Base-by-base conservation (phyloP, 208 protist genomes). In the Herpetomonas tarakana region DNA sequence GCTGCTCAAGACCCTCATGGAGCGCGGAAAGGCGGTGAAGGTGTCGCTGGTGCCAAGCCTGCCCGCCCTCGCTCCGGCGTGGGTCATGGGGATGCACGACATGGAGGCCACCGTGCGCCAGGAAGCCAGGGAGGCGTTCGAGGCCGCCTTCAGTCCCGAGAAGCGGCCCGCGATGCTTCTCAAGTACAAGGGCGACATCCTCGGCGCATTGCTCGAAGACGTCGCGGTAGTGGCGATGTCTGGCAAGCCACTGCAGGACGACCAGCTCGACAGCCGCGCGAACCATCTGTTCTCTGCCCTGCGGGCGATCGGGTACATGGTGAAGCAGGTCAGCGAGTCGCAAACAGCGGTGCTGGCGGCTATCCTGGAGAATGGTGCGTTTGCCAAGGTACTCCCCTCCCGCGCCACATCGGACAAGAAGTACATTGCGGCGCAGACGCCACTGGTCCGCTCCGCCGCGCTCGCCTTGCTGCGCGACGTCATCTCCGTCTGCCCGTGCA, bases 51-150 rank as follows among this genome's bases (percentile, higher is more conserved):
- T 35, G 18, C 52, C 58, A 9, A 57, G 65, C 25, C 58, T 96
- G 47, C 77, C 78, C 24, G 66, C 77, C 35, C 70, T 96, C 39
- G 50, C 74, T 0, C 71, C 71, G 4, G 58, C 67, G 21, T 96
- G 90, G 90, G 65, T 93, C 39, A 77, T 79, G 68, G 78, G 79
- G 7, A 91, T 96, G 84, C 52, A 84, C 59, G 90, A 96, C 52
- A 91, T 88, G 74, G 90, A 91, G 56, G 7, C 51, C 1, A 55
- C 62, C 12, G 87, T 93, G 14, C 71, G 72, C 1, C 74, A 59
- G 6, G 76, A 78, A 30, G 85, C 86, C 0, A 24, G 47, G 3
- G 71, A 72, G 2, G 84, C 85, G 6, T 91, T 93, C 46, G 73
- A 91, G n/a, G 67, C 60, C 7, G 74, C 74, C 12, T 92, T 92